Conservation (phyloP, 1,139 yeast species). For the Sugiyamaella grinbergsii region DNA sequence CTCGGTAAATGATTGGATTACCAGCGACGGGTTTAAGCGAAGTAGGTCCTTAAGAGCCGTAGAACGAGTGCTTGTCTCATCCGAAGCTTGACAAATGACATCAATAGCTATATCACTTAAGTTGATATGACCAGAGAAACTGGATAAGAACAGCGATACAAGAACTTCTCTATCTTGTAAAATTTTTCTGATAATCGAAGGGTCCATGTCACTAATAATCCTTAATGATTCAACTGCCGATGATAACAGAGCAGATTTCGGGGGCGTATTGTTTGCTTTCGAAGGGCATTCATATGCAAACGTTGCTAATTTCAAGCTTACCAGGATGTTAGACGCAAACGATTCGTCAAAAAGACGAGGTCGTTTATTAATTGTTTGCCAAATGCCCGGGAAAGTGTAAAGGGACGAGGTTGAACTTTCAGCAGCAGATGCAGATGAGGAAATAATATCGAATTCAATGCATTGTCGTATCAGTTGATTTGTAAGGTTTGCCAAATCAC, state of each 20-base stretch:
- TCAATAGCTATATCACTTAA: conserved; percentile 57
- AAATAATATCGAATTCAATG: conserved; percentile 15
- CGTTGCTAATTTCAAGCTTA: conserved; percentile 10
- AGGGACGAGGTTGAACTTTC: neutral
- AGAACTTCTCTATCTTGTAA: conserved; percentile 13
- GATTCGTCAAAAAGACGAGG: conserved; percentile 9
- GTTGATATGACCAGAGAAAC: conserved; percentile 23
- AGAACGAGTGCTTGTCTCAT: conserved; percentile 64
- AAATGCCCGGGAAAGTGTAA: neutral
- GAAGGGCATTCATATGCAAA: conserved; percentile 8
- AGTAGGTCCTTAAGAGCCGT: conserved; percentile 68
- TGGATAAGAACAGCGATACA: conserved; percentile 17
- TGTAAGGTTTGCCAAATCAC: neutral
- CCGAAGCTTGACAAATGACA: conserved; percentile 73
- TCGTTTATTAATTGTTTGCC: conserved; percentile 8
- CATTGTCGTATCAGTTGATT: conserved; percentile 8
- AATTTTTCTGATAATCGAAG: conserved; percentile 2
- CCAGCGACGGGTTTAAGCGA: conserved; percentile 47
- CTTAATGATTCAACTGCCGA: conserved; percentile 2
- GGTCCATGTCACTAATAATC: conserved; percentile 22
- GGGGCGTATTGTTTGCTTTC: conserved; percentile 4
- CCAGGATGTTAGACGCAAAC: neutral
- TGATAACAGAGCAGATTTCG: neutral
- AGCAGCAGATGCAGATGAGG: neutral
- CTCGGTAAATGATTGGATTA: conserved; percentile 52